These are phyloP conservation scores for Aspergillus awamori DNA, from an alignment of 2,329 filamentous ascomycete species.

Conservation along the genomic window DNA sequence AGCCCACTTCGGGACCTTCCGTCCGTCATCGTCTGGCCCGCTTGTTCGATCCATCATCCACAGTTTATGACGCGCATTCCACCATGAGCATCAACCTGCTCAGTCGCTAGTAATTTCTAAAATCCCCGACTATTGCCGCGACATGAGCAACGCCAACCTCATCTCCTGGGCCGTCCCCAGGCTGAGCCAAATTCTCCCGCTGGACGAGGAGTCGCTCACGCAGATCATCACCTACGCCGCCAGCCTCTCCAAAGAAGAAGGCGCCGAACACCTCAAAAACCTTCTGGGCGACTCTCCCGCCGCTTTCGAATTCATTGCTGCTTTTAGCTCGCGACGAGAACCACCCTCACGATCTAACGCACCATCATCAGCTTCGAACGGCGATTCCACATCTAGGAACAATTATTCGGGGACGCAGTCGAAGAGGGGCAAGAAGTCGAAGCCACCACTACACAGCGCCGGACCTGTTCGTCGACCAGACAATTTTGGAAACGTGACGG, in stretches of 20 bases:
- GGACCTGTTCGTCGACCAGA: constrained; percentile 66
- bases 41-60: not conserved
- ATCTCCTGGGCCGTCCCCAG: constrained; percentile 66
- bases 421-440: constrained; percentile 58
- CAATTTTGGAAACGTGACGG: constrained; percentile 64
- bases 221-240: constrained; percentile 83
- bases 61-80: not conserved
- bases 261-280: constrained; percentile 82
- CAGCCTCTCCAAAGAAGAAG: constrained; percentile 73
- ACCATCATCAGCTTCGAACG: constrained; percentile 33
- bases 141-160: constrained; percentile 39
- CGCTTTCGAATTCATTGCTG: constrained; percentile 70
- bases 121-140: not conserved
- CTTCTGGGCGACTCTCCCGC: constrained; percentile 84
- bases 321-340: constrained; percentile 69
- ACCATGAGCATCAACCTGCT: not conserved
- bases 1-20: constrained; percentile 10
- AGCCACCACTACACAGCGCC: constrained; percentile 61
- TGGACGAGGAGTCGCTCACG: constrained; percentile 80
- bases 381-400: not conserved
- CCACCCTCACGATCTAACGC: constrained; percentile 21
- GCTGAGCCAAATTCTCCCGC: constrained; percentile 76
- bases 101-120: not conserved
- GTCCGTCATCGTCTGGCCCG: not conserved
- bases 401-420: constrained; percentile 12